Evolutionary conservation across 225 moss, liverwort and hornwort species (phyloP).

Genomic region (Sphagnum tenellum): DNA sequence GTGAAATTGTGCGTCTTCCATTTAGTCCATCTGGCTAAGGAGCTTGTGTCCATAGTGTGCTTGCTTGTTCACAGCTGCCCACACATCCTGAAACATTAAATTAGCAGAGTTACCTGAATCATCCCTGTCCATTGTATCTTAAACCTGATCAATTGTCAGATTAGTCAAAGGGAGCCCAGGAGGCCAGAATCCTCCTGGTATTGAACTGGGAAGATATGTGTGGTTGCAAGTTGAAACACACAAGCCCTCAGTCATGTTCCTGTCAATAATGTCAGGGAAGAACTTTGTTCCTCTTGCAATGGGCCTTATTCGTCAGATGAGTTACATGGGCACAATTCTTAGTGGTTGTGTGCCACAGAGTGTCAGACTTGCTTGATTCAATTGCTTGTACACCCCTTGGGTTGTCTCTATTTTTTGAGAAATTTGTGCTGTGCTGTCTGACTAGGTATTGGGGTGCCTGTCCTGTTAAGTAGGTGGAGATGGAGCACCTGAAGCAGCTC

Average conservation of each 20-base stretch:
- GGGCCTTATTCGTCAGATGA: constrained; percentile 71
- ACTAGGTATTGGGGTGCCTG: neutral
- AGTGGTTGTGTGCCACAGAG: constrained; percentile 93
- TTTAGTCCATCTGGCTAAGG: too few species aligned
- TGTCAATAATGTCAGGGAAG: constrained; percentile 76
- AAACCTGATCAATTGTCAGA: constrained; percentile 32
- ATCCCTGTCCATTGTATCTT: too few species aligned
- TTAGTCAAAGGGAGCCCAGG: constrained; percentile 32
- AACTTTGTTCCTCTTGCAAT: constrained; percentile 68
- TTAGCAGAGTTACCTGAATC: too few species aligned
- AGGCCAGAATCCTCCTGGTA: constrained; percentile 39
- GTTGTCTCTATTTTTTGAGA: constrained; percentile 2
- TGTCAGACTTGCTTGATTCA: constrained; percentile 85
- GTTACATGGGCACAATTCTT: constrained; percentile 67
- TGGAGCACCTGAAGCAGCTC: constrained; percentile 91
- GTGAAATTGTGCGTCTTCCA: too few species aligned
- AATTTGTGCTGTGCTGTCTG: too few species aligned
- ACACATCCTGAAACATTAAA: too few species aligned
- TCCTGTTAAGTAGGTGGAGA: constrained; percentile 72
- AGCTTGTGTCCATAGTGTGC: too few species aligned
- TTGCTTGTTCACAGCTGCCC: too few species aligned
- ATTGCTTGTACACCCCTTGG: constrained; percentile 77
- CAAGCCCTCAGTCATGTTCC: constrained; percentile 90
- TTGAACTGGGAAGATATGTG: constrained; percentile 82
- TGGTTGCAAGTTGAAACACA: constrained; percentile 64